Percentiles rank a stretch among this genome's conserved stretches.
Conservation (phyloP, 2,329 filamentous ascomycete genomes). For the Paramyrothecium sp. region DNA sequence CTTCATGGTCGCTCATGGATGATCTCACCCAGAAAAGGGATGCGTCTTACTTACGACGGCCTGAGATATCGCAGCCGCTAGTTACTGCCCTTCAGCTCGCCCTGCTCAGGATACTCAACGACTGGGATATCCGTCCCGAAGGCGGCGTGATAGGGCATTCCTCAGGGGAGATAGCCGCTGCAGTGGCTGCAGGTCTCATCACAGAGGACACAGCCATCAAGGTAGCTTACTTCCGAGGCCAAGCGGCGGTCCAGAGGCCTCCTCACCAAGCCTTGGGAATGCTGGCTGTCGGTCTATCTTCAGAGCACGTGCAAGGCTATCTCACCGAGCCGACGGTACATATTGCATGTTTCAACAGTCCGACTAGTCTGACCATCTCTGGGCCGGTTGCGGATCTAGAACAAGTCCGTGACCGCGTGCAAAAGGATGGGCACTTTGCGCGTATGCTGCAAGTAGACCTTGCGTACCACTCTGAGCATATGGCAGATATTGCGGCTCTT, state of each 20-base stretch:
- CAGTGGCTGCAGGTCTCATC: constrained; percentile 18
- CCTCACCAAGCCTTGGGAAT: background rate
- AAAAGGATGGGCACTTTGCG: background rate
- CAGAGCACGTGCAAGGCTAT: background rate
- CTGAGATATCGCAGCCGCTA: constrained; percentile 29
- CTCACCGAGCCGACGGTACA: background rate
- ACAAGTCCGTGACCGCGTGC: background rate
- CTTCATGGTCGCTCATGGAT: constrained; percentile 3
- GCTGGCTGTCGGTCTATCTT: background rate
- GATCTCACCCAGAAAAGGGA: constrained; percentile 15
- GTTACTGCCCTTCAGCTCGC: constrained; percentile 40
- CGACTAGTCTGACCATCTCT: background rate
- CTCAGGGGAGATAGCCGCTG: constrained; percentile 35
- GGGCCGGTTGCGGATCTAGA: background rate
- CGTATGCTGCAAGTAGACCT: background rate
- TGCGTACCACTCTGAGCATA: background rate
- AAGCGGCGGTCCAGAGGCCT: background rate
- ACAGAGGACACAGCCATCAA: constrained; percentile 20
- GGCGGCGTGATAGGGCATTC: constrained; percentile 34
- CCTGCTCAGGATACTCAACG: constrained; percentile 29
- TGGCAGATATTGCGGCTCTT: background rate
- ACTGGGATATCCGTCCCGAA: constrained; percentile 20
- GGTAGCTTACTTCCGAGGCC: constrained; percentile 29
- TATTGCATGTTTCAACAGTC: background rate
- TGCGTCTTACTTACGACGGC: constrained; percentile 9